Conservation (phyloP, 768 basidiomycete genomes). For the Kondoa malvinella region DNA sequence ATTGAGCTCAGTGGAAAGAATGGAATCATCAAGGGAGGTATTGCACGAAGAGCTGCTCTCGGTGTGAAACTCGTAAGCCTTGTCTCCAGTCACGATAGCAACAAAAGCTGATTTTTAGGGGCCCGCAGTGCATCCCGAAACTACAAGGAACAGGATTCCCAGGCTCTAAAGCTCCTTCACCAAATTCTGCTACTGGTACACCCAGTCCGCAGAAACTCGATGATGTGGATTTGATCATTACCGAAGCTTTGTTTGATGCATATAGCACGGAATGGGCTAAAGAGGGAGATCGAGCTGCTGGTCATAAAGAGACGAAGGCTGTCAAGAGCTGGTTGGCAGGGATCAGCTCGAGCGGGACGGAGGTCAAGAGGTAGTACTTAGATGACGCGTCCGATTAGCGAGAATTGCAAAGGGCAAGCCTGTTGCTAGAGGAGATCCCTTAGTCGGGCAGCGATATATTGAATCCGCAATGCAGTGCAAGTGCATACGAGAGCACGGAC, state of each 20-base stretch:
- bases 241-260: slow-evolving; percentile 9
- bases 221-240: slow-evolving; percentile 15
- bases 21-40: slow-evolving; percentile 9
- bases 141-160: background rate
- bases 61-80: slow-evolving; percentile 21
- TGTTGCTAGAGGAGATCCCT: no score
- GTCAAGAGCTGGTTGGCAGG: slow-evolving; percentile 12
- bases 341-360: background rate
- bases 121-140: background rate
- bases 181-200: background rate
- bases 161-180: background rate
- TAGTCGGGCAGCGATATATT: no score
- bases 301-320: slow-evolving; percentile 9
- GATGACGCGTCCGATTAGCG: no score
- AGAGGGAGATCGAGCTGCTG: slow-evolving; percentile 9
- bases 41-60: slow-evolving; percentile 22
- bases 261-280: slow-evolving; percentile 9
- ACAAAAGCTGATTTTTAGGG: background rate
- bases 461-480: no score
- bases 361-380: background rate
- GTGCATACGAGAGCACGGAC: no score
- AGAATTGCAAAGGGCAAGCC: no score
- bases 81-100: background rate
- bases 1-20: slow-evolving; percentile 48
- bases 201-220: slow-evolving; percentile 10